phyloP scores from a whole-genome alignment of 2,329 filamentous ascomycete species.

The Microsporum ferrugineum region DNA sequence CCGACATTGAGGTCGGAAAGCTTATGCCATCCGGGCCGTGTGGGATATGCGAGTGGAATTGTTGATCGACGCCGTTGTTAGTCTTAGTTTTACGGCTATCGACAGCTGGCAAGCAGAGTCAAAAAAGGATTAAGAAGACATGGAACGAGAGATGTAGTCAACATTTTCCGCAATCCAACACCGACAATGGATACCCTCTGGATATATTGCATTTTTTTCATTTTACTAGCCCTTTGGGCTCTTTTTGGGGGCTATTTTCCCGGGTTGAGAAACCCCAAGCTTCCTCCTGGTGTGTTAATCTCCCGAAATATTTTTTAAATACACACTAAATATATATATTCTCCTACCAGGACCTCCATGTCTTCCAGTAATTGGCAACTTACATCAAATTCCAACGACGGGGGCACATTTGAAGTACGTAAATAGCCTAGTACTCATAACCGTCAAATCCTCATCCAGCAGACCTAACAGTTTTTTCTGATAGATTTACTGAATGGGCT shows the following conservation, averaged over 20 bases:
- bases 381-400: constrained; percentile 32
- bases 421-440: constrained; percentile 18
- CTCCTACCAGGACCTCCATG: constrained; percentile 43
- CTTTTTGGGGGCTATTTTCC: not conserved
- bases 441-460: not conserved
- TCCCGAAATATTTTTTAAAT: not conserved
- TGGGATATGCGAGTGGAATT: not conserved
- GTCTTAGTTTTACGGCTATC: not conserved
- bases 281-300: not conserved
- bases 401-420: constrained; percentile 34
- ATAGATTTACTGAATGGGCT: constrained; percentile 41
- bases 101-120: not conserved
- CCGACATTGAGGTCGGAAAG: not conserved
- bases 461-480: not conserved
- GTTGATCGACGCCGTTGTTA: not conserved
- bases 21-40: not conserved
- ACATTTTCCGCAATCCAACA: not conserved
- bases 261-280: not conserved
- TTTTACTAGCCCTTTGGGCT: not conserved
- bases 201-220: not conserved
- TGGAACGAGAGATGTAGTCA: not conserved
- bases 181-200: not conserved
- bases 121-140: not conserved
- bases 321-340: not conserved
- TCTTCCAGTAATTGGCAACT: constrained; percentile 41